These are phyloP conservation scores for Hanseniaspora thailandica DNA, from an alignment of 805 yeast species.

Conservation along the genomic window DNA sequence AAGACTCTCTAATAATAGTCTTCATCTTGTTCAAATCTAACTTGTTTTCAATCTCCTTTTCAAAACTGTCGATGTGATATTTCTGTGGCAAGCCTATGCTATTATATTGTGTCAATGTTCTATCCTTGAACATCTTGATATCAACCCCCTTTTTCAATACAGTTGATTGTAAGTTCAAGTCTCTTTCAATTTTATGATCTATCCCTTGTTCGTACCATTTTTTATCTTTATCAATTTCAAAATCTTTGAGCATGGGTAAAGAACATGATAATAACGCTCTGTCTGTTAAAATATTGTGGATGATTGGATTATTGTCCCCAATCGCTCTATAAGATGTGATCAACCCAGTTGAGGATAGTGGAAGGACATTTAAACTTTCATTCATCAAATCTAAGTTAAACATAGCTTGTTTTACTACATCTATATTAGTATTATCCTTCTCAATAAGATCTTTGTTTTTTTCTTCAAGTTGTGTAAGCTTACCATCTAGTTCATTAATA, in stretches of 20 bases:
- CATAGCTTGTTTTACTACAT: slow-evolving; percentile 40
- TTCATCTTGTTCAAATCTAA: slow-evolving; percentile 50
- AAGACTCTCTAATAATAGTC: slow-evolving; percentile 63
- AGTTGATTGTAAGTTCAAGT: slow-evolving; percentile 42
- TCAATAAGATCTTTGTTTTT: slow-evolving; percentile 7
- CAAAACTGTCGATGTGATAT: background rate
- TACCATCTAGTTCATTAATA: slow-evolving; percentile 41
- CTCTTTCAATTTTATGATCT: slow-evolving; percentile 13
- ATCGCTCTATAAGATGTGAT: slow-evolving; percentile 78
- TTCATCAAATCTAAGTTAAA: slow-evolving; percentile 58
- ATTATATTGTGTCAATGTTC: slow-evolving; percentile 20
- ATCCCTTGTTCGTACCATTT: background rate
- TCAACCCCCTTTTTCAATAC: slow-evolving; percentile 62
- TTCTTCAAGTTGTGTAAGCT: slow-evolving; percentile 13
- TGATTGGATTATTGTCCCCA: slow-evolving; percentile 56
- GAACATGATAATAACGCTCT: slow-evolving; percentile 85
- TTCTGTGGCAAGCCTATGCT: slow-evolving; percentile 24
- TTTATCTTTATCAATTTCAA: slow-evolving; percentile 15
- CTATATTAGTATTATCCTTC: slow-evolving; percentile 12
- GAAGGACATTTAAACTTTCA: slow-evolving; percentile 37
- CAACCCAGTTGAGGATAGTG: slow-evolving; percentile 60
- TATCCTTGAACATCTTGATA: slow-evolving; percentile 24
- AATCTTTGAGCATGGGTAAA: slow-evolving; percentile 49
- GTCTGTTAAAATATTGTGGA: slow-evolving; percentile 83
- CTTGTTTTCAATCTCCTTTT: slow-evolving; percentile 14